Evolutionary conservation across 1,284 basidiomycete species (phyloP).

Genomic region (Puccinia triticina): DNA sequence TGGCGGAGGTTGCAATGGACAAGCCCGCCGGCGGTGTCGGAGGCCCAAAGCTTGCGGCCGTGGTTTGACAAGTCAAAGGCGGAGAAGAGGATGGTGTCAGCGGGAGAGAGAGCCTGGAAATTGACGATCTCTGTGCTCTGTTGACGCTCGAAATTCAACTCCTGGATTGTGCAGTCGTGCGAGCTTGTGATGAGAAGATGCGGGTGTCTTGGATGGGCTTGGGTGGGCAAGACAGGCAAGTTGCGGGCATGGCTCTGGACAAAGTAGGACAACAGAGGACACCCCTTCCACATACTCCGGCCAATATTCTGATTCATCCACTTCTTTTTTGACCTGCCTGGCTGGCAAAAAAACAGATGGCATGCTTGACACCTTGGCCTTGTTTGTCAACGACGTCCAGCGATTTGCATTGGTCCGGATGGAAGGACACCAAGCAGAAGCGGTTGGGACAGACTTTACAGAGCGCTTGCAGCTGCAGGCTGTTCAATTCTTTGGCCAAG

Average conservation of each 20-base stretch:
- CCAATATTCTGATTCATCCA: slow-evolving; percentile 15
- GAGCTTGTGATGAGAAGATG: slow-evolving; percentile 30
- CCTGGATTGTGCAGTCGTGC: slow-evolving; percentile 37
- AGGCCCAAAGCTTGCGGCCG: slow-evolving; percentile 28
- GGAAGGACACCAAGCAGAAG: slow-evolving; percentile 42
- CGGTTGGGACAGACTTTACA: slow-evolving; percentile 38
- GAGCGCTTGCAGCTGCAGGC: slow-evolving; percentile 1
- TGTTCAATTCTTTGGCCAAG: slow-evolving; percentile 16
- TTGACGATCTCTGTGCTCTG: slow-evolving; percentile 41
- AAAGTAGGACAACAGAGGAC: slow-evolving; percentile 34
- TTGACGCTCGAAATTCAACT: slow-evolving; percentile 41
- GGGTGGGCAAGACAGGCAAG: slow-evolving; percentile 29
- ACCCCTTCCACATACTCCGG: slow-evolving; percentile 10
- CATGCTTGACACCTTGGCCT: background rate
- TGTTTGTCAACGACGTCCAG: slow-evolving; percentile 4
- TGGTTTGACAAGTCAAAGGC: slow-evolving; percentile 43
- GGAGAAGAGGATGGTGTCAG: slow-evolving; percentile 22
- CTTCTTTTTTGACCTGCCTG: background rate
- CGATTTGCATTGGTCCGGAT: slow-evolving; percentile 28
- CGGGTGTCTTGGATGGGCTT: slow-evolving; percentile 21
- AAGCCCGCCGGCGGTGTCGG: slow-evolving; percentile 40
- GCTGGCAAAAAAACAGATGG: background rate
- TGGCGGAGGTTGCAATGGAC: slow-evolving; percentile 37
- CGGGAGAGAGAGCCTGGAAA: background rate
- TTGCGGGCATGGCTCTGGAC: slow-evolving; percentile 30